phyloP scores from a whole-genome alignment of 768 basidiomycete genomes.

The Dictyophora rubrovolvata region DNA sequence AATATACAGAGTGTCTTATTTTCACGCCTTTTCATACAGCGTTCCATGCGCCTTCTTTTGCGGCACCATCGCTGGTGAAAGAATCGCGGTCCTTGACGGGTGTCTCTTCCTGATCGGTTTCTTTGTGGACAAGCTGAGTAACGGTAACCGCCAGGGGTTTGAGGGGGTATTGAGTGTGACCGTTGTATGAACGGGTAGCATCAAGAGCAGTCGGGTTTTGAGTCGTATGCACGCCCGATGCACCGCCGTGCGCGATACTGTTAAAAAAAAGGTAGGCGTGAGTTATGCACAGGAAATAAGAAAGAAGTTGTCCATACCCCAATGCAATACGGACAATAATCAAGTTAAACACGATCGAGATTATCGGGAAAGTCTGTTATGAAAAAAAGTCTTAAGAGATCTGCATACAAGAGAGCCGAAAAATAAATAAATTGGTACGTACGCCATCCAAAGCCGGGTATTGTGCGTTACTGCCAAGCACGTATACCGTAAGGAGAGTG shows the following conservation, averaged over 20 bases:
- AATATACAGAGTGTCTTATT: not conserved
- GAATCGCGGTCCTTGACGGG: constrained; percentile 4
- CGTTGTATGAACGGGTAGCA: not conserved
- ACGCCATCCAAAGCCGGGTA: constrained; percentile 28
- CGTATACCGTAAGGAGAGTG: constrained; percentile 22
- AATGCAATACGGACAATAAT: constrained; percentile 29
- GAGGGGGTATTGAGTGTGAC: constrained; percentile 5
- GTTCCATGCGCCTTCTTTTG: not conserved
- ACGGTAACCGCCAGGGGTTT: constrained; percentile 9
- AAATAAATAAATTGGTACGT: constrained; percentile 10
- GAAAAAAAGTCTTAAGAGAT: not conserved
- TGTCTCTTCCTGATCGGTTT: not conserved
- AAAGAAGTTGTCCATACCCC: not conserved
- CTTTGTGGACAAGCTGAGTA: constrained; percentile 5
- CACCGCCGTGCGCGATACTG: constrained; percentile 8
- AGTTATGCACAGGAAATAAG: not conserved
- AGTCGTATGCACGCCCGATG: not conserved
- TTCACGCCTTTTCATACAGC: not conserved
- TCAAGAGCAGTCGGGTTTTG: constrained; percentile 4
- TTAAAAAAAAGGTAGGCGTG: not conserved
- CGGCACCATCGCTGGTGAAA: not conserved
- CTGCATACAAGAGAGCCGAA: not conserved
- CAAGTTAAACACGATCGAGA: constrained; percentile 30
- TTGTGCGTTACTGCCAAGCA: constrained; percentile 20
- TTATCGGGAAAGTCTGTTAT: constrained; percentile 26